Evolutionary conservation across 805 yeast genomes (phyloP), one percentile per base, ranked within the genome.

Genomic region (Scheffersomyces coipomensis): DNA sequence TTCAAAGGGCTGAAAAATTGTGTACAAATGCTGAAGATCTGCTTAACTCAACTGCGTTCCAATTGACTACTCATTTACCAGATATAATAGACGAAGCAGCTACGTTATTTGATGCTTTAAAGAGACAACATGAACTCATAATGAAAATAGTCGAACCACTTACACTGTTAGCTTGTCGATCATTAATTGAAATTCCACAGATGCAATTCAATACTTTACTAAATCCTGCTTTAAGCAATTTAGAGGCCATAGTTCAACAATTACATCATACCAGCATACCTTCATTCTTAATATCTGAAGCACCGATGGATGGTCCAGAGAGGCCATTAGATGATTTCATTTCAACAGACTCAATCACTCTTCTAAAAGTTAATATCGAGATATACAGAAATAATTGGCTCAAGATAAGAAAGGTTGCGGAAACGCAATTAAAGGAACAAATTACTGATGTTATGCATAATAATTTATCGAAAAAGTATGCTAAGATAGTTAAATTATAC

Each of bases 1-100:
- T 57, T 12, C 58, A 50, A 35, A 35, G 44, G 27, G 73, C 73
- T 6, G 60, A 57, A 34, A 48, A 48, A 16, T 38, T 60, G 25
- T 67, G 72, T 35, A 43, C 66, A 2, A 50, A 46, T 19, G 72
- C 73, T 1, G 69, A 65, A 33, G 40, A 42, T 1, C 57, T 55
- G 55, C 48, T 68, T 6, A 55, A 55, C 25, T 40, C 45, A 11
- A 56, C 63, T 1, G 35, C 46, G 2, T 50, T 48, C 34, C 53
- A 53, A 32, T 48, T 67, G 19, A 43, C 52, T 12, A 43, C 38
- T 9, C 47, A 44, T 7, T 39, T 66, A 13, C 63, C 70, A 3
- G 44, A 42, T n/a, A 46, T 47, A 35, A 33, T 62, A 8, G 45
- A 42, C n/a, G 48, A 45, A 9, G 48, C 51, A 1, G 39, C 43